A percentile compares a stretch with the other conserved stretches of the same genome.
Evolutionary conservation across 345 rosid genomes (phyloP).

Genomic region (Acer negundo): DNA sequence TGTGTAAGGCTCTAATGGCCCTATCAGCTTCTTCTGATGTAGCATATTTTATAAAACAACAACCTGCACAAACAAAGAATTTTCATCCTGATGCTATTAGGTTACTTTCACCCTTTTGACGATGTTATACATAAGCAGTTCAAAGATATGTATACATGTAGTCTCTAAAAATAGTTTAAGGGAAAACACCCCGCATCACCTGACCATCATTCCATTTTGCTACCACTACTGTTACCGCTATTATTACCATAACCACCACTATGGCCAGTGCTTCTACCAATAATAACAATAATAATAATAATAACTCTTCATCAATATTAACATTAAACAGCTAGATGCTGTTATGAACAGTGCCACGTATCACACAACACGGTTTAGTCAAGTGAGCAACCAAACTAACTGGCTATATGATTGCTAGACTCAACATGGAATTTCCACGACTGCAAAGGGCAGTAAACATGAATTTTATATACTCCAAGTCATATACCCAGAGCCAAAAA

Average conservation of each 20-base stretch:
- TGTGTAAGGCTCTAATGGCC: conserved; percentile 96
- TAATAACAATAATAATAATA: background rate
- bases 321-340: conserved; percentile 1
- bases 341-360: background rate
- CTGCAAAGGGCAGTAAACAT: background rate
- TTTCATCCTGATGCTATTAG: conserved; percentile 44
- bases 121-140: conserved; percentile 13
- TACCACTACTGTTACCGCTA: background rate
- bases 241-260: background rate
- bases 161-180: background rate
- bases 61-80: conserved; percentile 70
- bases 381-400: background rate
- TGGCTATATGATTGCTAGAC: background rate
- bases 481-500: background rate
- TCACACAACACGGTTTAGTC: background rate
- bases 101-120: conserved; percentile 25
- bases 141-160: conserved; percentile 10
- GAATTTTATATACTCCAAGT: background rate
- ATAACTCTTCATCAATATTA: background rate
- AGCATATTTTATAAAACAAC: conserved; percentile 97
- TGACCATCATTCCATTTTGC: background rate
- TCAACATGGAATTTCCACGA: background rate
- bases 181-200: background rate
- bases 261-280: background rate
- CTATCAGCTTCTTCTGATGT: conserved; percentile 91